Evolutionary conservation across 768 basidiomycete genomes (phyloP).

Genomic region (Boletus eberwhitei): DNA sequence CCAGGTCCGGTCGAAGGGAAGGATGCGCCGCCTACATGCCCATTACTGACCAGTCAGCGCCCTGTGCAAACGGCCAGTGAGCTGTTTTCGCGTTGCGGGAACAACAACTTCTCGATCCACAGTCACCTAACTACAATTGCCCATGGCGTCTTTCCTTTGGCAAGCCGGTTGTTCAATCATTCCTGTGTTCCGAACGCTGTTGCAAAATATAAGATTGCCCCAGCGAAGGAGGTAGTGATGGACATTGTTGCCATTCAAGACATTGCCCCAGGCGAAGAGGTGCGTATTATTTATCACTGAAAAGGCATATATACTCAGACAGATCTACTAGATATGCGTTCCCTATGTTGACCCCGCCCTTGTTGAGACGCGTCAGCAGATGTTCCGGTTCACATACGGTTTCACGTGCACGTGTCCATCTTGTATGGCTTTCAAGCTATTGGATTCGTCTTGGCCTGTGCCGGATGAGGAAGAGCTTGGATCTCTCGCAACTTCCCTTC

Average conservation of each 20-base stretch:
- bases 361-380: slow-evolving; percentile 53
- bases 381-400: slow-evolving; percentile 60
- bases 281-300: slow-evolving; percentile 22
- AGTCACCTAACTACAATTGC: slow-evolving; percentile 68
- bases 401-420: slow-evolving; percentile 63
- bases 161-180: slow-evolving; percentile 82
- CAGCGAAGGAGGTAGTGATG: slow-evolving; percentile 45
- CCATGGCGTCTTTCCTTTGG: slow-evolving; percentile 72
- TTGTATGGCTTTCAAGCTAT: slow-evolving; percentile 43
- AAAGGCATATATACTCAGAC: background rate
- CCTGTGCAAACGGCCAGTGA: slow-evolving; percentile 22
- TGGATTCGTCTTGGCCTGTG: slow-evolving; percentile 41
- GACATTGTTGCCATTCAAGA: slow-evolving; percentile 61
- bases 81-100: slow-evolving; percentile 62
- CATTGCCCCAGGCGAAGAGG: slow-evolving; percentile 63
- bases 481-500: slow-evolving; percentile 32
- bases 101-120: slow-evolving; percentile 80
- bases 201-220: slow-evolving; percentile 51
- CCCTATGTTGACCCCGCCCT: slow-evolving; percentile 80
- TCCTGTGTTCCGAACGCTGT: slow-evolving; percentile 75
- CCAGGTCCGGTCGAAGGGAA: slow-evolving; percentile 35
- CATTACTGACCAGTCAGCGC: slow-evolving; percentile 25
- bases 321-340: slow-evolving; percentile 55
- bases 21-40: slow-evolving; percentile 33
- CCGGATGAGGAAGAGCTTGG: slow-evolving; percentile 18